Evolutionary conservation across 2,329 filamentous ascomycete genomes (phyloP), one percentile per base, ranked within the genome.

Genomic region (Macroventuria anomochaeta): DNA sequence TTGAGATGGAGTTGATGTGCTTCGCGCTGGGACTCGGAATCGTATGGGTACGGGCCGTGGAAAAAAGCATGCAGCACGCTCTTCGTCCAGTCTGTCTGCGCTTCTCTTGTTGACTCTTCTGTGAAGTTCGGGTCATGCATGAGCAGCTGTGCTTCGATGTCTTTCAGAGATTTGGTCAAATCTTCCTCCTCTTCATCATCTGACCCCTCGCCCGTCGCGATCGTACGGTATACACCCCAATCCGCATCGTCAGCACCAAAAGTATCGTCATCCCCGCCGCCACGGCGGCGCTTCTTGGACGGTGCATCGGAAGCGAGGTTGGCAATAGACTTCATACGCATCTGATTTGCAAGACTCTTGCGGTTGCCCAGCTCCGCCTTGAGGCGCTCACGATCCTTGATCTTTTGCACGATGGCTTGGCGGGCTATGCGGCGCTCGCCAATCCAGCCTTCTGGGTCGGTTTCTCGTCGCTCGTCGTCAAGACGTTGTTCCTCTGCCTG

Each of bases 201-300:
- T 69, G 89, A 91, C 63, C 82, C 64, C 46, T 89, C 88, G 43
- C 91, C 92, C 0, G 90, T 91, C 2, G 91, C 90, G 52, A 97
- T 96, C 33, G 91, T 91, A 46, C 95, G 88, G 76, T 99, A 99
- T 12, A 99, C 91, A 53, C 91, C 91, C 95, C 95, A 99, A 74
- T 99, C 95, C 52, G 96, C 93, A 69, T 99, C 95, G 73, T 99
- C 93, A 42, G 93, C 93, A 51, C 95, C 95, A 70, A 99, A 99
- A 55, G 91, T 92, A 71, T 99, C 95, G 67, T 99, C 95, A 70
- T 97, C 93, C 3, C 88, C 90, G 7, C 89, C 90, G 6, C 91
- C 92, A 15, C 93, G 87, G 12, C 91, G 83, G 51, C 93, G 85
- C 75, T 96, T 96, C 73, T 93, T 92, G 6, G 76, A 77, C 0